Evolutionary conservation across 2,329 filamentous ascomycete genomes (phyloP).

Genomic region (Harringtonia lauricola): DNA sequence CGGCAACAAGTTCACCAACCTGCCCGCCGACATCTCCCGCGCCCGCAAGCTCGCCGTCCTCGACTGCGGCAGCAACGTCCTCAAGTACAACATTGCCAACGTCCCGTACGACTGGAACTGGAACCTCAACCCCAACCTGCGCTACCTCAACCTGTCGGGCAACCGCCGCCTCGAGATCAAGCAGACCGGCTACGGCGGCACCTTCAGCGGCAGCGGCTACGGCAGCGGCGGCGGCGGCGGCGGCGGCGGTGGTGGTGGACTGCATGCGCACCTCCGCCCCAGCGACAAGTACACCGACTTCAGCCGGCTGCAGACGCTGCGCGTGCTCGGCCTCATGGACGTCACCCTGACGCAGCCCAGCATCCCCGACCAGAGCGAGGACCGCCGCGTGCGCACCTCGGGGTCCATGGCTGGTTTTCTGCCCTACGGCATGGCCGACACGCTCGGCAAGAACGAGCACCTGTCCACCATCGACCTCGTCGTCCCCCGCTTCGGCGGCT

Average conservation of each 20-base stretch:
- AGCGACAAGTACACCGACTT: constrained; percentile 74
- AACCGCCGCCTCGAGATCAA: constrained; percentile 95
- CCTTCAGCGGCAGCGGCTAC: constrained; percentile 40
- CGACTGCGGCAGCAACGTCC: constrained; percentile 85
- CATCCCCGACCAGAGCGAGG: constrained; percentile 90
- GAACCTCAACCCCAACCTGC: constrained; percentile 93
- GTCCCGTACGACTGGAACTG: constrained; percentile 99
- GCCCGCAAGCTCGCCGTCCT: constrained; percentile 85
- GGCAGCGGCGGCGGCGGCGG: constrained; percentile 74
- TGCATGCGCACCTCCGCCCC: too few relatives aligned
- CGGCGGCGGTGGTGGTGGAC: too few relatives aligned
- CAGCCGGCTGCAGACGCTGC: constrained; percentile 68
- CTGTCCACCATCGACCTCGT: constrained; percentile 93
- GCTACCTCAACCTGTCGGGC: constrained; percentile 90
- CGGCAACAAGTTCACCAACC: constrained; percentile 92
- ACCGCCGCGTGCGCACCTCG: constrained; percentile 90
- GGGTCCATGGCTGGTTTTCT: constrained; percentile 86
- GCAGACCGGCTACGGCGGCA: constrained; percentile 41
- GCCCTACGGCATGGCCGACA: constrained; percentile 96
- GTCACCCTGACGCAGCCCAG: constrained; percentile 89
- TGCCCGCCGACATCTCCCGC: constrained; percentile 90
- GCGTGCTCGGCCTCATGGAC: constrained; percentile 92
- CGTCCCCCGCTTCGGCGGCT: constrained; percentile 81
- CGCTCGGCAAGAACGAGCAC: constrained; percentile 84
- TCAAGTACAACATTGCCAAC: constrained; percentile 99